A percentile compares a stretch with the other conserved stretches of the same genome.
Conservation (phyloP, 2,329 filamentous ascomycete species). For the Colletotrichum lini region DNA sequence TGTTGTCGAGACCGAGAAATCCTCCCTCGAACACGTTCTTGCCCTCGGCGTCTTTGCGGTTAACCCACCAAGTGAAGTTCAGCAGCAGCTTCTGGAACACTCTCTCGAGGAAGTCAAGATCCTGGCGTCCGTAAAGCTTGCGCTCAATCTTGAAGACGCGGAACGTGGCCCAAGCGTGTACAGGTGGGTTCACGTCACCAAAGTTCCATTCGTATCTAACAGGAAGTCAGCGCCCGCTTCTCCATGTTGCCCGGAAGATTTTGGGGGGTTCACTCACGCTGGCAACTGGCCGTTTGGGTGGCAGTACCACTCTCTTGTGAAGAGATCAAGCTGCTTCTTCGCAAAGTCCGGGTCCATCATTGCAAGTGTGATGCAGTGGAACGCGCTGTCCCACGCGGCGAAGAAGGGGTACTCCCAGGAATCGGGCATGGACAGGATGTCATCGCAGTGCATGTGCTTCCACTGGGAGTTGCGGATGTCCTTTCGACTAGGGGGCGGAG, state of each 20-base stretch:
- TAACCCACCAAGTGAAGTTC: constrained; percentile 99
- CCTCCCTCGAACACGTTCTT: constrained; percentile 99
- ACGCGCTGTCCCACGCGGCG: constrained; percentile 96
- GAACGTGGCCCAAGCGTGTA: constrained; percentile 97
- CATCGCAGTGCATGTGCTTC: constrained; percentile 96
- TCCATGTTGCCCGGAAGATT: background rate
- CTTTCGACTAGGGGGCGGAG: constrained; percentile 86
- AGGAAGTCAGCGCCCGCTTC: constrained; percentile 42
- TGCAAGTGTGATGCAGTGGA: constrained; percentile 94
- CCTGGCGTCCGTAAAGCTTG: constrained; percentile 95
- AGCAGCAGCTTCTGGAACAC: constrained; percentile 96
- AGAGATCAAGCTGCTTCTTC: constrained; percentile 96
- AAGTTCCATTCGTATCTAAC: constrained; percentile 92
- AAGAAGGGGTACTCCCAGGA: constrained; percentile 99
- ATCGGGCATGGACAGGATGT: constrained; percentile 97
- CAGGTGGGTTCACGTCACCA: constrained; percentile 95
- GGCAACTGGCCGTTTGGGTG: constrained; percentile 96
- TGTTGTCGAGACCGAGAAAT: constrained; percentile 96
- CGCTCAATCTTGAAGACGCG: constrained; percentile 98
- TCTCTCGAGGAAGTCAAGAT: constrained; percentile 94
- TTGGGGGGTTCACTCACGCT: constrained; percentile 68
- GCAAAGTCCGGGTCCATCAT: constrained; percentile 99
- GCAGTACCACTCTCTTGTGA: constrained; percentile 99
- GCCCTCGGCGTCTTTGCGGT: constrained; percentile 92
- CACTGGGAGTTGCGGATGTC: constrained; percentile 88